Evolutionary conservation across 1,139 yeast species (phyloP).

Genomic region (Debaryomycetaceae sp.): DNA sequence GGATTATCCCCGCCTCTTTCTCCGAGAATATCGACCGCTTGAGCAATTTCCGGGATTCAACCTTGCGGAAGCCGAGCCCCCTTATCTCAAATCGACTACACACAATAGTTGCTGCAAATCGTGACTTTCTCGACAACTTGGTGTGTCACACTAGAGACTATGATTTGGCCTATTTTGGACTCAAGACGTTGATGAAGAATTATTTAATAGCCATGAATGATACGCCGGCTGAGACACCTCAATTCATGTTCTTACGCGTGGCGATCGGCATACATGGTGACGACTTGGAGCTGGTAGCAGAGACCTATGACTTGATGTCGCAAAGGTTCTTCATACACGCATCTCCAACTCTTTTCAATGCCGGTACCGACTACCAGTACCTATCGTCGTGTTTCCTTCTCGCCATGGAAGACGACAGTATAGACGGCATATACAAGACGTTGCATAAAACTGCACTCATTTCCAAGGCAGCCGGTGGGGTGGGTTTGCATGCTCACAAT

Average conservation of each 20-base stretch:
- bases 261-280: constrained; percentile 41
- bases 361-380: constrained; percentile 38
- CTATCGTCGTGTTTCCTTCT: constrained; percentile 46
- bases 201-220: constrained; percentile 30
- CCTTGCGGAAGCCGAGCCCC: no score
- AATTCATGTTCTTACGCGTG: constrained; percentile 39
- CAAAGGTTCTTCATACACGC: constrained; percentile 42
- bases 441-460: constrained; percentile 44
- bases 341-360: constrained; percentile 44
- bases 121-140: constrained; percentile 23
- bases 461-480: constrained; percentile 50
- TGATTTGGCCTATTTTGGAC: constrained; percentile 38
- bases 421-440: constrained; percentile 48
- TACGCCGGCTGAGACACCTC: constrained; percentile 37
- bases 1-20: no score
- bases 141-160: constrained; percentile 29
- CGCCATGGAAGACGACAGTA: constrained; percentile 49
- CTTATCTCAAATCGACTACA: constrained; percentile 17
- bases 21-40: constrained; percentile 1
- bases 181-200: constrained; percentile 40
- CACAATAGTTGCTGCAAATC: constrained; percentile 20
- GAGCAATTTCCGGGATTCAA: no score
- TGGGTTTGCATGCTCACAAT: constrained; percentile 46
- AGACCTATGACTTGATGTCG: constrained; percentile 44
- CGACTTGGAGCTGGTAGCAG: constrained; percentile 28